Conservation (phyloP, 2,329 filamentous ascomycete genomes). For the Fusarium praegraminearum region DNA sequence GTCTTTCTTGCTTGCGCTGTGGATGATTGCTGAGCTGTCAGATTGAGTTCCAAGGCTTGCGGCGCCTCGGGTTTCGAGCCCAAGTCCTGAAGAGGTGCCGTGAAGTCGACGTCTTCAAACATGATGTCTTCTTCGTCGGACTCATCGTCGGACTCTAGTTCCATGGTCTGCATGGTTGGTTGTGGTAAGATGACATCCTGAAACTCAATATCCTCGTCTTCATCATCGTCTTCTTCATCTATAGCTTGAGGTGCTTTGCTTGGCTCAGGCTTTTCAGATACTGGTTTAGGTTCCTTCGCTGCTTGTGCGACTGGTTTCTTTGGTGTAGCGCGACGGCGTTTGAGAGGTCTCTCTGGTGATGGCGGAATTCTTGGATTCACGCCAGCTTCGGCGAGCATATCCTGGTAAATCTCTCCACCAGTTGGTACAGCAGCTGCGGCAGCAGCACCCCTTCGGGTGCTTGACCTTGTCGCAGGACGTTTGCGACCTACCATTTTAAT, state of each 20-base stretch:
- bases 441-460: slow-evolving; percentile 30
- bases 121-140: slow-evolving; percentile 58
- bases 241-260: not conserved
- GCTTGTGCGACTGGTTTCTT: slow-evolving; percentile 6
- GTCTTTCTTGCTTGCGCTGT: slow-evolving; percentile 48
- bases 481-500: slow-evolving; percentile 51
- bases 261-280: not conserved
- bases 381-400: slow-evolving; percentile 65
- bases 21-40: slow-evolving; percentile 60
- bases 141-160: slow-evolving; percentile 62
- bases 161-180: slow-evolving; percentile 64
- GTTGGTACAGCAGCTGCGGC: slow-evolving; percentile 26
- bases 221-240: slow-evolving; percentile 49
- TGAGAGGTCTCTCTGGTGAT: slow-evolving; percentile 56
- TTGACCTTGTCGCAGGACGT: slow-evolving; percentile 45
- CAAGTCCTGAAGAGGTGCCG: slow-evolving; percentile 44
- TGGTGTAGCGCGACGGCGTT: slow-evolving; percentile 52
- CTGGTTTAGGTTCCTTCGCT: not conserved
- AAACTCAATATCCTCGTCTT: slow-evolving; percentile 61
- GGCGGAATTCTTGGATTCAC: slow-evolving; percentile 47
- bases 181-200: slow-evolving; percentile 63
- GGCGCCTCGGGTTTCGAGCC: slow-evolving; percentile 44
- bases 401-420: slow-evolving; percentile 59
- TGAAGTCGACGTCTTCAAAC: slow-evolving; percentile 64
- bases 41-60: slow-evolving; percentile 63